A percentile compares a stretch with the other conserved stretches of the same genome.
These are phyloP conservation scores for Begonia masoniana DNA, from an alignment of 306 rosid species.

Conservation along the genomic window DNA sequence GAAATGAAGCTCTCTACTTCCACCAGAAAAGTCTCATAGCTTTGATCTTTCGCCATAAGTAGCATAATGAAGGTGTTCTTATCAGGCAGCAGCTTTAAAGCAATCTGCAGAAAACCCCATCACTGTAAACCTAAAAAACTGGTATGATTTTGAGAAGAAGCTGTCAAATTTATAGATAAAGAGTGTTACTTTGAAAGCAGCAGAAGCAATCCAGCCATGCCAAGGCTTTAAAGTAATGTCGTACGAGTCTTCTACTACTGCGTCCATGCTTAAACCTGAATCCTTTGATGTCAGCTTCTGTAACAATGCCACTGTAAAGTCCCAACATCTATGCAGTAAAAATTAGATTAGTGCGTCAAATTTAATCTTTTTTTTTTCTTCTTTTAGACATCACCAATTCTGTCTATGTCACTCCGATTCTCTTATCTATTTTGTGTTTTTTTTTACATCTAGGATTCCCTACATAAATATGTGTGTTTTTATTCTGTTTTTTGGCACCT, in stretches of 20 bases:
- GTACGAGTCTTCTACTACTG: slow-evolving; percentile 52
- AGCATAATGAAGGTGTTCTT: slow-evolving; percentile 27
- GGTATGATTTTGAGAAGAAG: not conserved
- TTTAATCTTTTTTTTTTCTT: not conserved
- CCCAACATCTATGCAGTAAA: slow-evolving; percentile 35
- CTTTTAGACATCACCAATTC: not conserved
- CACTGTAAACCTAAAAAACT: slow-evolving; percentile 10
- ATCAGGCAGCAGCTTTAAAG: slow-evolving; percentile 57
- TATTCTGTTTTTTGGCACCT: no score
- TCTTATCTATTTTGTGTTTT: no score
- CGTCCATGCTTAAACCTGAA: slow-evolving; percentile 30
- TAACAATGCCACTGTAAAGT: slow-evolving; percentile 33
- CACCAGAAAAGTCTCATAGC: slow-evolving; percentile 25
- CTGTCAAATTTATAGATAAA: not conserved
- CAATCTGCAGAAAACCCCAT: slow-evolving; percentile 38
- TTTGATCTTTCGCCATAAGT: slow-evolving; percentile 33
- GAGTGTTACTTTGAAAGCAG: slow-evolving; percentile 44
- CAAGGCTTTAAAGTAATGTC: slow-evolving; percentile 43
- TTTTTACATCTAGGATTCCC: no score
- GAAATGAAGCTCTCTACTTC: slow-evolving; percentile 37
- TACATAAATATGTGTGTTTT: no score
- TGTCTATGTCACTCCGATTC: no score
- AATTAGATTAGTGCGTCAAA: not conserved
- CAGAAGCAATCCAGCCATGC: slow-evolving; percentile 73
- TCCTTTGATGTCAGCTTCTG: slow-evolving; percentile 22